Evolutionary conservation across 2,329 filamentous ascomycete species (phyloP), one percentile per base, ranked within the genome.

Genomic region (Hysterium pulicare): DNA sequence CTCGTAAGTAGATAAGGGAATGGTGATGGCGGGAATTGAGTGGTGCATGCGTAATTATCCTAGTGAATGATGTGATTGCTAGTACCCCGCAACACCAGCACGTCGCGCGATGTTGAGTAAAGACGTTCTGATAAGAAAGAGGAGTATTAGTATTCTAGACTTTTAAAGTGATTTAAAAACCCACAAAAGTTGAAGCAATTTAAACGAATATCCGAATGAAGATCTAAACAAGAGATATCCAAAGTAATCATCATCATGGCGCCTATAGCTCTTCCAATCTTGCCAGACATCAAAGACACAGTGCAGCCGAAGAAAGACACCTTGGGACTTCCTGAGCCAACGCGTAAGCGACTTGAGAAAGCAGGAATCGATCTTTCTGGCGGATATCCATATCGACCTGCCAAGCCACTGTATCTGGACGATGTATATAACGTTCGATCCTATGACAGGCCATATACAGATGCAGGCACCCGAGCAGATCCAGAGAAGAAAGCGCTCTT

Each of bases 381-480:
- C 1, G 85, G 84, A 0, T 88, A 88, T 50, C 85, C 85, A 0
- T 87, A 87, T 53, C 78, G 83, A 0, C 84, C 84, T 1, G 76
- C 79, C 0, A 74, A 75, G 36, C 84, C 85, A 0, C 68, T 87
- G 1, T 88, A 82, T 51, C 69, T 87, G 0, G 79, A 89, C 43
- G 84, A 88, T 50, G 81, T 83, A 3, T 80, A 79, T 64, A 78
- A 78, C 36, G 83, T 89, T 57, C 71, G 84, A 15, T 72, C 78
- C 59, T 62, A 75, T 44, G 76, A 76, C 47, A 76, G 75, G 20
- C 62, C 69, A 15, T 73, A 84, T 42, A 53, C 77, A 9, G 84
- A 87, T 38, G 75, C 81, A 0, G 82, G 82, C 2, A 72, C 77
- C 2, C 75, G 83, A 32, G 85, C 85, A 28, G 76, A 86, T 60